Conservation (phyloP, 495 filamentous ascomycete species). For the Ascodesmis nigricans region DNA sequence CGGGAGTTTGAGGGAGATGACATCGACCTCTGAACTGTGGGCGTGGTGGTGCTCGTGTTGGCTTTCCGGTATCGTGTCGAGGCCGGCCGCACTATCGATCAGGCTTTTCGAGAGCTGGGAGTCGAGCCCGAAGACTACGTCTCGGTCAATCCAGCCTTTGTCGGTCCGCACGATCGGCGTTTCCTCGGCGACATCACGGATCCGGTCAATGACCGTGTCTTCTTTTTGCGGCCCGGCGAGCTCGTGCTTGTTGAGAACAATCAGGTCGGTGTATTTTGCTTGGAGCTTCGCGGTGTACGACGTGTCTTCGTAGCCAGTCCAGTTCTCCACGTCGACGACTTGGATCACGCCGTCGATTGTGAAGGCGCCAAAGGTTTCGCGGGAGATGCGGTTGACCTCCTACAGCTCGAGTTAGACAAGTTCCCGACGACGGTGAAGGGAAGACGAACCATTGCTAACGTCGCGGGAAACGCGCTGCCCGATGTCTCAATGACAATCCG, state of each 20-base stretch:
- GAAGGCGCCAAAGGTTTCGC: slow-evolving; percentile 39
- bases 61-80: slow-evolving; percentile 1
- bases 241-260: slow-evolving; percentile 96
- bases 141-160: slow-evolving; percentile 48
- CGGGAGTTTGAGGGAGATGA: slow-evolving; percentile 51
- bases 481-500: slow-evolving; percentile 84
- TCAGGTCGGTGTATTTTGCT: slow-evolving; percentile 73
- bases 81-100: too few species aligned
- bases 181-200: slow-evolving; percentile 70
- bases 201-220: slow-evolving; percentile 60
- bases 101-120: slow-evolving; percentile 28
- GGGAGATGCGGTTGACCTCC: slow-evolving; percentile 51
- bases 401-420: slow-evolving; percentile 10
- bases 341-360: slow-evolving; percentile 74
- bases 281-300: slow-evolving; percentile 63
- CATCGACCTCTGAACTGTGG: slow-evolving; percentile 77
- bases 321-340: slow-evolving; percentile 94
- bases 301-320: slow-evolving; percentile 85
- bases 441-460: slow-evolving; percentile 45
- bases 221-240: slow-evolving; percentile 41
- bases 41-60: slow-evolving; percentile 27
- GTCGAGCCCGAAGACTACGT: slow-evolving; percentile 72
- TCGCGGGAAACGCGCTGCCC: slow-evolving; percentile 73
- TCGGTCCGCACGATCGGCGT: slow-evolving; percentile 60
- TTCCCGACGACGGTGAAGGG: background rate